Evolutionary conservation across 2,329 filamentous ascomycete genomes (phyloP), one percentile per base, ranked within the genome.

Genomic region (Dendryphion nanum): DNA sequence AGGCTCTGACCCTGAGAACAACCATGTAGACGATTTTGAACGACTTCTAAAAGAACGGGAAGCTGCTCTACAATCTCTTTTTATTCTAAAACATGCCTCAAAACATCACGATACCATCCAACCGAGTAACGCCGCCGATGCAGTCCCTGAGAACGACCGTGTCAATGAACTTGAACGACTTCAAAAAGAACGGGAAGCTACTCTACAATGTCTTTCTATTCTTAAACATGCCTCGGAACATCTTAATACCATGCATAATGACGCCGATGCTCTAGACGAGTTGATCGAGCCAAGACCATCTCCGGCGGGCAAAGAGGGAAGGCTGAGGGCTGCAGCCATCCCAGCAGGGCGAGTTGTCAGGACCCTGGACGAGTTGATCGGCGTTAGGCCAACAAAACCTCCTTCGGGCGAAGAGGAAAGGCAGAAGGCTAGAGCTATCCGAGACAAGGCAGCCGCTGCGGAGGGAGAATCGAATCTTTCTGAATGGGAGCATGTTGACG

Each of bases 61-160:
- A 26, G 23, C 23, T 26, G 23, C 23, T 26, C 23, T 26, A 26
- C 23, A 26, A 26, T 26, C 23, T 26, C 23, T 26, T 26, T 26
- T 26, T 26, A 26, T 26, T 26, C 23, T 26, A 26, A 26, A 26
- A 26, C 23, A 26, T 26, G 23, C 23, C 23, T 26, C 23, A 26
- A 26, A 26, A 26, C 23, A 26, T 26, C 23, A 26, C 23, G 23
- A 26, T 26, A 26, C 23, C 23, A 26, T 26, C 23, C 23, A 26
- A 26, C 23, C 23, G 23, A 26, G 23, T 26, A 26, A 26, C 23
- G 23, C 23, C 23, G 23, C 23, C 23, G 23, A 26, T 26, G 23
- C 23, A 26, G 23, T 26, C 23, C 23, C 23, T 26, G 23, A 26
- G 23, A 26, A 26, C 23, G 23, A 26, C 23, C 23, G 23, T 26